A percentile compares a stretch with the other conserved stretches of the same genome.
phyloP scores from a whole-genome alignment of 148 eudicot genomes.

The Camellia japonica region DNA sequence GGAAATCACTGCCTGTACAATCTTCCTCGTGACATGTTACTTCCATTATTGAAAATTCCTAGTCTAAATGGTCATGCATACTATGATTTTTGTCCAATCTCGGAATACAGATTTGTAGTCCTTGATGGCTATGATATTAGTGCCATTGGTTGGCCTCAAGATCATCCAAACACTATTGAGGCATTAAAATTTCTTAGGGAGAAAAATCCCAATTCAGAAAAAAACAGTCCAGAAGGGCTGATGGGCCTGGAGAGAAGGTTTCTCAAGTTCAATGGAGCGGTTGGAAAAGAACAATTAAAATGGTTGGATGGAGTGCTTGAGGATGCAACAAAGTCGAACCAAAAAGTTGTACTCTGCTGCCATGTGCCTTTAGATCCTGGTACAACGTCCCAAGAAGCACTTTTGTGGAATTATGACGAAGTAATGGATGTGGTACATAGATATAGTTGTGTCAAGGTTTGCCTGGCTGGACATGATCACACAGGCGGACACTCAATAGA shows the following conservation, averaged over 20 bases:
- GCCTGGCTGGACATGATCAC: conserved; percentile 81
- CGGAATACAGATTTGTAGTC: conserved; percentile 65
- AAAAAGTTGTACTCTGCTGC: conserved; percentile 73
- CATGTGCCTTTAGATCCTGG: conserved; percentile 71
- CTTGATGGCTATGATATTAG: conserved; percentile 93
- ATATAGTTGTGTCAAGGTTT: conserved; percentile 77
- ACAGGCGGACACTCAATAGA: conserved; percentile 69
- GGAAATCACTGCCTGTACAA: conserved; percentile 97
- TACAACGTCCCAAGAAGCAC: conserved; percentile 50
- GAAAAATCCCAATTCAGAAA: conserved; percentile 75
- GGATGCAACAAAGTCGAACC: conserved; percentile 56
- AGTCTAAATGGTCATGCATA: conserved; percentile 46
- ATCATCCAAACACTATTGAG: conserved; percentile 61
- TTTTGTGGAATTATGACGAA: conserved; percentile 86
- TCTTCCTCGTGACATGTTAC: conserved; percentile 72
- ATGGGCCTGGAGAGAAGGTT: conserved; percentile 67
- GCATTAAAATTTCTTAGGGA: conserved; percentile 53
- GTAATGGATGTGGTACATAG: conserved; percentile 71
- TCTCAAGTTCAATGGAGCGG: conserved; percentile 82
- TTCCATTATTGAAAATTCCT: conserved; percentile 65
- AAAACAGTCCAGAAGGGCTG: conserved; percentile 80
- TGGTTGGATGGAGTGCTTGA: conserved; percentile 72
- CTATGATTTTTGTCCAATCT: conserved; percentile 76
- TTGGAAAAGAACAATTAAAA: conserved; percentile 67
- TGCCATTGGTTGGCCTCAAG: conserved; percentile 87